Percentiles rank a stretch among this genome's conserved stretches.
phyloP scores from a whole-genome alignment of 2,329 filamentous ascomycete genomes.

The Penicillium sp. region DNA sequence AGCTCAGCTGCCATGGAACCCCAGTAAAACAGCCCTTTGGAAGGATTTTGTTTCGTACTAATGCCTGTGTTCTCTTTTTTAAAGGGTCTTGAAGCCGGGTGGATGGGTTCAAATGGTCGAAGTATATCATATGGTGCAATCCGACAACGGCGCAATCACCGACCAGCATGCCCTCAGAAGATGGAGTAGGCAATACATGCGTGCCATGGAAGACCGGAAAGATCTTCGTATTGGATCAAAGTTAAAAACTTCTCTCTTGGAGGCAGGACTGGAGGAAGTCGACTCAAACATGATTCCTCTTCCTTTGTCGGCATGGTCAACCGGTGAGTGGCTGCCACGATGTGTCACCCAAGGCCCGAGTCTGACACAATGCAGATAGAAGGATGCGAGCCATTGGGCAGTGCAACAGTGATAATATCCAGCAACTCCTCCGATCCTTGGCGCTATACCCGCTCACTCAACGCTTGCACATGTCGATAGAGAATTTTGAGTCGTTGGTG shows the following conservation, averaged over 20 bases:
- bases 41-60: conserved; percentile 2
- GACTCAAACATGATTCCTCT: conserved; percentile 65
- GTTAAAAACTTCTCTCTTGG: conserved; percentile 59
- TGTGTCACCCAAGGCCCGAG: neutral
- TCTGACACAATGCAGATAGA: conserved; percentile 38
- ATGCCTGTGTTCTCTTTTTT: conserved; percentile 4
- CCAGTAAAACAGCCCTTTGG: neutral
- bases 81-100: conserved; percentile 61
- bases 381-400: conserved; percentile 45
- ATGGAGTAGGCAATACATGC: conserved; percentile 68
- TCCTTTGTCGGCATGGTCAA: conserved; percentile 70
- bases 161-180: conserved; percentile 63
- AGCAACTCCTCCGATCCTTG: conserved; percentile 40
- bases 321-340: conserved; percentile 49
- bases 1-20: neutral
- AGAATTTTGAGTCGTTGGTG: conserved; percentile 40
- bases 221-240: conserved; percentile 65
- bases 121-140: conserved; percentile 81
- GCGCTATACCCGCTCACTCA: conserved; percentile 48
- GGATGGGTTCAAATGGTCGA: conserved; percentile 92
- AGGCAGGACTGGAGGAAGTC: conserved; percentile 67
- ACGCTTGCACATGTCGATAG: conserved; percentile 41
- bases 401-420: conserved; percentile 39
- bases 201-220: conserved; percentile 63
- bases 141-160: conserved; percentile 76